Base-by-base conservation (phyloP, 2,329 filamentous ascomycete genomes). In the Ophiocordyceps australis region DNA sequence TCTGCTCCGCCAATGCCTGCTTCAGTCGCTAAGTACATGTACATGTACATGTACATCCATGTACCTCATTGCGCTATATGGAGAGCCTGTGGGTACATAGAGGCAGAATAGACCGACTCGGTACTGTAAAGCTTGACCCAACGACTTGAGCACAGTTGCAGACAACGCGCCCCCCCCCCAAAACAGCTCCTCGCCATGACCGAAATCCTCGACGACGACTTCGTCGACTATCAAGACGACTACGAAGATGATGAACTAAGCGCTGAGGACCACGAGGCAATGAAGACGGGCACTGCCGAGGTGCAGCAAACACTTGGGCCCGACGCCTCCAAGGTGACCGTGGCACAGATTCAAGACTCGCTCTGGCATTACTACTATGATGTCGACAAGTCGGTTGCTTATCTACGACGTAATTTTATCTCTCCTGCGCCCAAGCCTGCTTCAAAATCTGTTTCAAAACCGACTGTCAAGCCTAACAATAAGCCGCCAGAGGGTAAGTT, bases 281-380 rank as follows among this genome's bases (percentile, higher is more conserved):
- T 91, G 64, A 61, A 63, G 20, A 49, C 65, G 20, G 75, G 73
- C 26, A 81, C 74, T 1, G 56, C 62, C 20, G 61, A 74, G 35
- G 76, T 91, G 19, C 63, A 68, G 30, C 58, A 59, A 32, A 62
- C 64, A 7, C 57, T 93, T n/a, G 75, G 71, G 6, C 48, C 54
- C 8, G 59, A 67, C 32, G 57, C 62, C 17, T 53, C 53, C 35
- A 70, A 66, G 32, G 60, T 74, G 38, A 65, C 60, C 19, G 53
- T 48, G 23, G 48, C 42, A 20, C 76, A 93, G 43, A 86, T 94
- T 33, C 72, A 92, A 46, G 86, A 95, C 32, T 68, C 85, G 0
- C 52, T 98, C 11, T 95, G 83, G 82, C 72, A 98, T 50, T 94
- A 94, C 50, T 95, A 86, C 48, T 95, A 85, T 46, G 85, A 98